These are phyloP conservation scores for Penicillium ochrochloron DNA, from an alignment of 495 filamentous ascomycete genomes.

Conservation along the genomic window DNA sequence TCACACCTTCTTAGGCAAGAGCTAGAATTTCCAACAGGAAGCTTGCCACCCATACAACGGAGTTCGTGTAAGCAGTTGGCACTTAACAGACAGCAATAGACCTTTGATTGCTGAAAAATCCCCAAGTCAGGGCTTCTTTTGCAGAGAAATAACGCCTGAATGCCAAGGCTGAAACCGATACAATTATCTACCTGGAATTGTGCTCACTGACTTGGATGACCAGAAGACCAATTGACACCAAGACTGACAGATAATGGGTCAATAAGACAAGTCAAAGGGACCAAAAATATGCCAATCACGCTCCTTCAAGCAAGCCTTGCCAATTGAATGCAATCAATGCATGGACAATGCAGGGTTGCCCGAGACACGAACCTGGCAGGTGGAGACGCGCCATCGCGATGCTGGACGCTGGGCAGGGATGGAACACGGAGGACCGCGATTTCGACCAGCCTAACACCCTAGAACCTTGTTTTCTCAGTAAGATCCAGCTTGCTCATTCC, in stretches of 20 bases:
- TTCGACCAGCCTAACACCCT: slow-evolving; percentile 4
- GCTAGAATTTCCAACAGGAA: neutral
- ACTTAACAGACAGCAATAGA: too few species aligned
- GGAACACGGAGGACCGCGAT: slow-evolving; percentile 5
- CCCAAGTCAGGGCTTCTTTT: too few species aligned
- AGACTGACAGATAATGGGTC: neutral
- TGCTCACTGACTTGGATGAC: neutral
- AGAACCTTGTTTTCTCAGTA: slow-evolving; percentile 9
- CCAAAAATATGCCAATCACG: neutral
- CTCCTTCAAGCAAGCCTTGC: neutral
- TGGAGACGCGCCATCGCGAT: slow-evolving; percentile 21
- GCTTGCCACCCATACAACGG: neutral
- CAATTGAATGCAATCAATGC: neutral
- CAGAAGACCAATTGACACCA: too few species aligned
- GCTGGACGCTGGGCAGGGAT: slow-evolving; percentile 14
- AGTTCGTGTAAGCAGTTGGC: too few species aligned
- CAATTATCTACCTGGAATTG: neutral
- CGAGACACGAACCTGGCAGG: slow-evolving; percentile 19
- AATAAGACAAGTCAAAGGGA: neutral
- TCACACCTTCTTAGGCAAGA: neutral
- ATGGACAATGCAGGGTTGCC: slow-evolving; percentile 23
- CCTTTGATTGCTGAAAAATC: too few species aligned
- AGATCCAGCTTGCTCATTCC: slow-evolving; percentile 7
- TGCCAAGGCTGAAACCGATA: too few species aligned
- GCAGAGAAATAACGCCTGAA: too few species aligned